Conservation (phyloP, 2,329 filamentous ascomycete genomes). For the Geosmithia morbida region DNA sequence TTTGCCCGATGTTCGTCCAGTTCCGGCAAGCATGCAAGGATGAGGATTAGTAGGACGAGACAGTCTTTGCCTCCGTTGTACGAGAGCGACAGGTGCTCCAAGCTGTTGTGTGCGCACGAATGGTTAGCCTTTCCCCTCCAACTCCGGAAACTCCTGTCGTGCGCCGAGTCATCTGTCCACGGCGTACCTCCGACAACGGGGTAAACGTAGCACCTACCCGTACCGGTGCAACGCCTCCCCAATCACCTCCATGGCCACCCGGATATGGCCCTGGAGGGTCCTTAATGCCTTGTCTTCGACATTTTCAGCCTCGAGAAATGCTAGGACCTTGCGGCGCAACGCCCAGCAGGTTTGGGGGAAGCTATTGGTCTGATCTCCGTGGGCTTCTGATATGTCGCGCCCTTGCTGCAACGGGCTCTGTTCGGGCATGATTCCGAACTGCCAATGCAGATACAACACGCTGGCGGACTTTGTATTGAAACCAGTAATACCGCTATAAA, state of each 20-base stretch:
- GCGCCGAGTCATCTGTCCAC: neutral
- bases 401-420: neutral
- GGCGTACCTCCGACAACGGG: neutral
- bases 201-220: constrained; percentile 33
- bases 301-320: constrained; percentile 46
- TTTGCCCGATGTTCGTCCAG: constrained; percentile 12
- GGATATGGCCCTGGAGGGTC: constrained; percentile 60
- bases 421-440: neutral
- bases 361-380: neutral
- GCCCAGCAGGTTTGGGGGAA: neutral
- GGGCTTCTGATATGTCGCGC: neutral
- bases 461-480: neutral
- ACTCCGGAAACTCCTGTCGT: neutral
- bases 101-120: constrained; percentile 27
- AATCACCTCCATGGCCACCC: constrained; percentile 58
- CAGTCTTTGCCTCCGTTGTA: constrained; percentile 99
- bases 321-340: constrained; percentile 31
- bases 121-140: neutral
- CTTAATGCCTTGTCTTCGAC: constrained; percentile 40
- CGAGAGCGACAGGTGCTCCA: constrained; percentile 70
- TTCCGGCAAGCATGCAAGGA: constrained; percentile 49
- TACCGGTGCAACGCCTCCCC: constrained; percentile 63
- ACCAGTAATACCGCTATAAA: neutral
- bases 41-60: constrained; percentile 77
- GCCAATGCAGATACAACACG: neutral